These are phyloP conservation scores for Botrytis cinerea DNA, from an alignment of 2,329 filamentous ascomycete genomes.

Conservation along the genomic window DNA sequence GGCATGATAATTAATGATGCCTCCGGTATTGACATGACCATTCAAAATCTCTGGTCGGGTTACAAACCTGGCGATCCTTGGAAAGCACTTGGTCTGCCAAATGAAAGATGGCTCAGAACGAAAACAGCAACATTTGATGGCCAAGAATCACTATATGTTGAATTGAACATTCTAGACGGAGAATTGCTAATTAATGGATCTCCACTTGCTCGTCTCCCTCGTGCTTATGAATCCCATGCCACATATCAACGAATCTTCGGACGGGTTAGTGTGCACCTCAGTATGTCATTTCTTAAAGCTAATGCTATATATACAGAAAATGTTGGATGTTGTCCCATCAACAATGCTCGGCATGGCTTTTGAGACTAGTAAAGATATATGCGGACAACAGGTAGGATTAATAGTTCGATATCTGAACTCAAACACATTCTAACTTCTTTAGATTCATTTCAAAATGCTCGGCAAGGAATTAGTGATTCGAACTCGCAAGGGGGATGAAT, in stretches of 20 bases:
- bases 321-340: conserved; percentile 37
- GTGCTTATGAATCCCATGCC: conserved; percentile 44
- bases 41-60: conserved; percentile 38
- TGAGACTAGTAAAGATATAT: conserved; percentile 37
- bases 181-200: conserved; percentile 54
- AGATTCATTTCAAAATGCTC: conserved; percentile 43
- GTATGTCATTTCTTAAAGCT: neutral
- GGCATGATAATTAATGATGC: neutral
- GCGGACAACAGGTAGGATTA: conserved; percentile 35
- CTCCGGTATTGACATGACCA: conserved; percentile 35
- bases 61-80: conserved; percentile 37
- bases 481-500: conserved; percentile 8
- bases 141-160: conserved; percentile 39
- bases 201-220: conserved; percentile 51
- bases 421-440: neutral
- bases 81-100: conserved; percentile 33
- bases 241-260: conserved; percentile 32
- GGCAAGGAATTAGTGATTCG: conserved; percentile 41
- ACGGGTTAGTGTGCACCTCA: conserved; percentile 8
- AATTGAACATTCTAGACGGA: conserved; percentile 54
- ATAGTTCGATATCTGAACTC: neutral
- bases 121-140: conserved; percentile 26
- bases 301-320: conserved; percentile 28
- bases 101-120: conserved; percentile 43
- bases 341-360: conserved; percentile 44